Percentiles rank a stretch among this genome's conserved stretches.
These are phyloP conservation scores for Pseudoneurospora amorphoporcata DNA, from an alignment of 495 filamentous ascomycete species.

Conservation along the genomic window DNA sequence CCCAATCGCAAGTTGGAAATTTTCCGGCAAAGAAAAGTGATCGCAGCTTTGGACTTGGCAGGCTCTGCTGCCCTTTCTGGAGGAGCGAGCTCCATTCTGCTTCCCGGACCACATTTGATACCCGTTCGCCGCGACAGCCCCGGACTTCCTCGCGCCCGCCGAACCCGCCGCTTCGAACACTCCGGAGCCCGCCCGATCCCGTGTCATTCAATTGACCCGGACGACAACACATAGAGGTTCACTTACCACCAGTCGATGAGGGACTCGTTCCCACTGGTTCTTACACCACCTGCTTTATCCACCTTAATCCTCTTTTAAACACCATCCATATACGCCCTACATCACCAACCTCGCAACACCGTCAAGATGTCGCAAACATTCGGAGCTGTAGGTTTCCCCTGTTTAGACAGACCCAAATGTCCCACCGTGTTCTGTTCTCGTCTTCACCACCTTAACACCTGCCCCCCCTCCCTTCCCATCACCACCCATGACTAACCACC, in stretches of 20 bases:
- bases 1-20: background rate
- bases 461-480: slow-evolving; percentile 4
- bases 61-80: background rate
- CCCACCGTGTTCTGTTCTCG: background rate
- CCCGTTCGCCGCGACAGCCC: background rate
- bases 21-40: background rate
- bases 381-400: slow-evolving; percentile 8
- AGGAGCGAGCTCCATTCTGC: background rate
- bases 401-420: background rate
- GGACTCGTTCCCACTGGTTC: slow-evolving; percentile 17
- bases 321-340: background rate
- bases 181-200: background rate
- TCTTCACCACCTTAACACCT: slow-evolving; percentile 4
- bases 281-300: background rate
- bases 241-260: slow-evolving; percentile 11
- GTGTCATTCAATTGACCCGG: background rate
- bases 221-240: background rate
- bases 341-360: background rate
- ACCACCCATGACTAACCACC: slow-evolving; percentile 51
- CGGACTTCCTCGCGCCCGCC: background rate
- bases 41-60: background rate
- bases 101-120: background rate
- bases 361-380: slow-evolving; percentile 17
- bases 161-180: background rate
- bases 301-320: background rate